A percentile compares a stretch with the other conserved stretches of the same genome.
These are phyloP conservation scores for Ceratobasidium sp. DNA, from an alignment of 1,284 basidiomycete genomes.

Conservation along the genomic window DNA sequence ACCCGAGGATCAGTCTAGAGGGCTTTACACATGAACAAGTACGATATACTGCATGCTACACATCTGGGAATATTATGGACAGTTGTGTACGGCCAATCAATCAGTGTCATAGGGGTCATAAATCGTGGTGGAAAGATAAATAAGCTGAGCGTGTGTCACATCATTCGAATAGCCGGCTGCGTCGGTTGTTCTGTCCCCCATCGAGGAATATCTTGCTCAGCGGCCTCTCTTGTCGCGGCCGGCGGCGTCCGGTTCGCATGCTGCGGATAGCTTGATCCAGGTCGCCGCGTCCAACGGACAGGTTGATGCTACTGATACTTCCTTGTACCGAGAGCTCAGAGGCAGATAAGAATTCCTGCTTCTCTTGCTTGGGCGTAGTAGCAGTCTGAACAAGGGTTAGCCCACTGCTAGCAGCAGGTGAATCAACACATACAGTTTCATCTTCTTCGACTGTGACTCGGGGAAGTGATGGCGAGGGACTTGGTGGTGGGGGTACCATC, in stretches of 20 bases:
- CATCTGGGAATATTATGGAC: slow-evolving; percentile 14
- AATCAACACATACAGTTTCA: background rate
- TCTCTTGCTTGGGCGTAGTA: slow-evolving; percentile 37
- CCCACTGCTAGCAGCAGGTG: background rate
- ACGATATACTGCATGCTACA: background rate
- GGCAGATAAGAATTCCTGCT: slow-evolving; percentile 44
- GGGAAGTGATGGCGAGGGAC: slow-evolving; percentile 5
- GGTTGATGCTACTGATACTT: slow-evolving; percentile 46
- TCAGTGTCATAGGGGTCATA: background rate
- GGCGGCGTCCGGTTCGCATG: slow-evolving; percentile 69
- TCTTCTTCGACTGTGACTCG: slow-evolving; percentile 9
- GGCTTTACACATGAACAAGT: background rate
- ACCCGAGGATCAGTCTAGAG: background rate
- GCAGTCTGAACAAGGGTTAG: slow-evolving; percentile 13
- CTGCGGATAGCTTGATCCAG: slow-evolving; percentile 83
- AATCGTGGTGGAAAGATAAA: background rate
- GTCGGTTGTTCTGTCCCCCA: slow-evolving; percentile 52
- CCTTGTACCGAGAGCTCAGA: slow-evolving; percentile 52
- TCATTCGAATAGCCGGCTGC: slow-evolving; percentile 29
- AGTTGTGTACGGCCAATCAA: background rate
- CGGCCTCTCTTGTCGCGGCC: slow-evolving; percentile 60
- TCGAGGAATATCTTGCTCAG: slow-evolving; percentile 83
- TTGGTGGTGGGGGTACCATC: slow-evolving; percentile 49
- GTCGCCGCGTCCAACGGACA: slow-evolving; percentile 73
- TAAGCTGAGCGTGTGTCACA: background rate